Conservation (phyloP, 345 rosid species). For the Ricinus communis region DNA sequence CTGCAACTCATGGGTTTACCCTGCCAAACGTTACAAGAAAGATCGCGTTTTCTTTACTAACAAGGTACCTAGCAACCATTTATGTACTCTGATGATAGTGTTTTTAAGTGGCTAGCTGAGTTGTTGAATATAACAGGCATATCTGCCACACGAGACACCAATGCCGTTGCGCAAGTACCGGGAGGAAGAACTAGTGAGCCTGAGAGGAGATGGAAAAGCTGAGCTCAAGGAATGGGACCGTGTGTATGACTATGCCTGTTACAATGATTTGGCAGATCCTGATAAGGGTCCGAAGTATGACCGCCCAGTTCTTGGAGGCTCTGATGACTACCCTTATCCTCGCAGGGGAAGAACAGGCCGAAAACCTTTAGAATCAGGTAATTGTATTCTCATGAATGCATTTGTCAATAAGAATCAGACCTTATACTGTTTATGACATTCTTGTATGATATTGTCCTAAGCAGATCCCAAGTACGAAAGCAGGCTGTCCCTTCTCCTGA, state of each 20-base stretch:
- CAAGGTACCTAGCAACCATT: constrained; percentile 26
- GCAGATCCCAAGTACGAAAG: constrained; percentile 40
- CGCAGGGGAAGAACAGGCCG: constrained; percentile 52
- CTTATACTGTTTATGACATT: background rate
- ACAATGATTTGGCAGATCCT: constrained; percentile 48
- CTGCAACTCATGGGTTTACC: constrained; percentile 58
- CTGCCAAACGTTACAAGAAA: constrained; percentile 29
- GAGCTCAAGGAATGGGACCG: constrained; percentile 46
- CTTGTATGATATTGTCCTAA: background rate
- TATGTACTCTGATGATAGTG: background rate
- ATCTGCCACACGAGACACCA: constrained; percentile 43
- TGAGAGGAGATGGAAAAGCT: constrained; percentile 43
- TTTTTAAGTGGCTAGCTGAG: background rate
- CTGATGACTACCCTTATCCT: constrained; percentile 44
- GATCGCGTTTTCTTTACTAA: constrained; percentile 45
- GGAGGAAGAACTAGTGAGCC: constrained; percentile 36
- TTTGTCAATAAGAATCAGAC: background rate
- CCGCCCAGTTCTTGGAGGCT: constrained; percentile 49
- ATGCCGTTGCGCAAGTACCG: constrained; percentile 35
- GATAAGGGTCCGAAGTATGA: constrained; percentile 32
- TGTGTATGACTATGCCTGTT: constrained; percentile 47
- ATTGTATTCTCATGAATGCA: background rate
- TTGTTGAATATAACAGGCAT: constrained; percentile 19
- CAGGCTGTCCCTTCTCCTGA: constrained; percentile 32
- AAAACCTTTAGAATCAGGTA: constrained; percentile 34